phyloP scores from a whole-genome alignment of 208 protist species.

The Crithidia expoeki region DNA sequence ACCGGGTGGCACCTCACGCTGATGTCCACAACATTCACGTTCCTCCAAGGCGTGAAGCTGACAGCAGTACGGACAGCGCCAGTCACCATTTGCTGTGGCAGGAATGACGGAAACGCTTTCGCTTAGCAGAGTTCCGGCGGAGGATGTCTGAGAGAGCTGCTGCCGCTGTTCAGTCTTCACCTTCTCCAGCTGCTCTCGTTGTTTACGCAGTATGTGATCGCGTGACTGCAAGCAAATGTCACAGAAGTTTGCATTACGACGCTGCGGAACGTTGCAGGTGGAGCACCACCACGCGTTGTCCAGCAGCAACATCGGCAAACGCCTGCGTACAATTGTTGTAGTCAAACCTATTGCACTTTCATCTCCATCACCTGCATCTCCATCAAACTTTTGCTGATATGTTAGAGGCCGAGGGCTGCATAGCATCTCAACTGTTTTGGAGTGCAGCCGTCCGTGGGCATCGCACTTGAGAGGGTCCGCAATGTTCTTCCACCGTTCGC shows the following conservation, averaged over 20 bases:
- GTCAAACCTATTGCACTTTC: not conserved
- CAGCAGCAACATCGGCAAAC: slow-evolving; percentile 14
- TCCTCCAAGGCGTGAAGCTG: slow-evolving; percentile 34
- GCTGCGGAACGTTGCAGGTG: slow-evolving; percentile 76
- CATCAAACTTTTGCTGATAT: no score
- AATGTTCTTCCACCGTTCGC: not conserved
- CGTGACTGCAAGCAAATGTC: slow-evolving; percentile 80
- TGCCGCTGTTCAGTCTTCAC: not conserved
- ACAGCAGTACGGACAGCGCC: slow-evolving; percentile 86
- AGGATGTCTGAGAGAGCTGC: not conserved
- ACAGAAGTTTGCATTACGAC: slow-evolving; percentile 84
- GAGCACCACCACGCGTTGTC: slow-evolving; percentile 73
- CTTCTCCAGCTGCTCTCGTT: slow-evolving; percentile 1
- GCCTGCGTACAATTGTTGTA: not conserved
- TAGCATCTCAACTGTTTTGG: slow-evolving; percentile 2
- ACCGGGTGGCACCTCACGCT: slow-evolving; percentile 58
- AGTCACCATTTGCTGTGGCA: slow-evolving; percentile 41
- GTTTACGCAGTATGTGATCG: not conserved
- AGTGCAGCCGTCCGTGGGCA: slow-evolving; percentile 2
- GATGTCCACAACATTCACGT: slow-evolving; percentile 57
- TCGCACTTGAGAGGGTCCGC: not conserved
- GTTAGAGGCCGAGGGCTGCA: no score
- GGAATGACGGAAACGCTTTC: slow-evolving; percentile 1
- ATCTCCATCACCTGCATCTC: not conserved
- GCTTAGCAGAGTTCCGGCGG: not conserved